Evolutionary conservation across 768 basidiomycete species (phyloP), one percentile per base, ranked within the genome.

Genomic region (Tricholoma sp.): DNA sequence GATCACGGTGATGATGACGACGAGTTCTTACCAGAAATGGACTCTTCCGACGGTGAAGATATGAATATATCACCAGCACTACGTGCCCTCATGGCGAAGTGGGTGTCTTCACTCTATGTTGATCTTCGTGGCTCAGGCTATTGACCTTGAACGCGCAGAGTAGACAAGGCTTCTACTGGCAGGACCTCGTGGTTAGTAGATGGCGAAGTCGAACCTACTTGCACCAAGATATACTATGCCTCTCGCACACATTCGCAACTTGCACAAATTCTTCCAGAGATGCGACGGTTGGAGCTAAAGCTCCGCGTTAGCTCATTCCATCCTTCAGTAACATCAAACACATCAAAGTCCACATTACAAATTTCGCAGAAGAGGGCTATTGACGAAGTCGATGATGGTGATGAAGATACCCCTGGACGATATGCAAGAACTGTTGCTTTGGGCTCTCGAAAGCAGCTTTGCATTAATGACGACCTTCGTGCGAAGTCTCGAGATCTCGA

Each of bases 201-300:
- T 21, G 67, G 66, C 12, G 72, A 71, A 54, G 74, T 74, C 46
- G 85, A 85, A 57, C 78, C 79, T 14, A 78, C 79, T 4, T 89
- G 88, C 65, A 88, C 83, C 35, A 90, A 93, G 77, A 87, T 98
- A 59, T 97, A 85, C 69, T 97, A 95, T 66, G 90, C 95, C 0
- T 98, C 97, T 0, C 80, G 96, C 31, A 99, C 96, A 0, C 96
- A 99, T 71, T 95, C 95, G 1, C 96, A 99, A 66, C 82, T 99
- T 3, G 79, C 94, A 1, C 96, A 99, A 69, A 79, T 98, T 3
- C 77, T 94, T 16, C 87, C 89, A 3, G 97, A 99, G 66, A 76
- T 98, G 9, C 79, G 75, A 39, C 88, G 84, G 63, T 81, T 96
- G n/a, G 77, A 77, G 59, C 68, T 94, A 5, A 59, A 61, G 12